Conservation (phyloP, 169 alveolate genomes). For the Plasmodium cynomolgi region DNA sequence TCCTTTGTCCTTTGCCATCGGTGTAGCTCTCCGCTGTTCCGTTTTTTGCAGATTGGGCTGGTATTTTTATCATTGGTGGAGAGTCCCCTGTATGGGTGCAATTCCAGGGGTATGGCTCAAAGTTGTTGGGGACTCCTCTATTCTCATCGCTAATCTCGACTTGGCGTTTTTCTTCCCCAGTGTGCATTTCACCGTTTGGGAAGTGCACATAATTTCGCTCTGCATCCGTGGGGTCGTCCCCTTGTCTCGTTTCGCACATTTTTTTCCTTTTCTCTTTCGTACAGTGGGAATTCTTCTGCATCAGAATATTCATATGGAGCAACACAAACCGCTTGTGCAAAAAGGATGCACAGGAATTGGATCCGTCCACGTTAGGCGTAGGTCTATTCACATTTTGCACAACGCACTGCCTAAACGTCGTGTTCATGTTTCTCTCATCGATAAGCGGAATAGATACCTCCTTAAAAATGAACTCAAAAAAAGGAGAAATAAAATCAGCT, state of each 20-base stretch:
- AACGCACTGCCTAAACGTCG: slow-evolving; percentile 66
- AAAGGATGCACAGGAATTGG: slow-evolving; percentile 48
- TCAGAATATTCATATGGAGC: slow-evolving; percentile 54
- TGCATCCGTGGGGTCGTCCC: neutral
- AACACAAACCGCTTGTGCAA: slow-evolving; percentile 54
- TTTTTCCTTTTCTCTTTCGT: neutral
- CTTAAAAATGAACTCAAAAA: slow-evolving; percentile 73
- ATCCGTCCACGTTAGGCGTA: neutral
- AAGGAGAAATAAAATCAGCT: slow-evolving; percentile 55
- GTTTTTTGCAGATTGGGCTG: neutral
- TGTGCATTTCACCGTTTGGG: neutral
- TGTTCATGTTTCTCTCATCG: slow-evolving; percentile 63
- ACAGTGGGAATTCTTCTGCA: slow-evolving; percentile 9
- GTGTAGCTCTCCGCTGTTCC: neutral
- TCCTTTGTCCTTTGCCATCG: neutral
- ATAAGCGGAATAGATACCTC: slow-evolving; percentile 44
- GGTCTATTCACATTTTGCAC: neutral
- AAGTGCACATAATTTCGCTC: neutral
- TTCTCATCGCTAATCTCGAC: neutral
- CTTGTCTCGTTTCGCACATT: neutral
- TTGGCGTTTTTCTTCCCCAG: neutral
- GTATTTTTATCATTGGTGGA: neutral
- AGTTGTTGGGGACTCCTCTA: too few relatives aligned
- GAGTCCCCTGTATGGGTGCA: neutral
- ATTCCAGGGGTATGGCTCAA: neutral